Evolutionary conservation across 305 asterid species (phyloP).

Genomic region (Fraxinus sp.): DNA sequence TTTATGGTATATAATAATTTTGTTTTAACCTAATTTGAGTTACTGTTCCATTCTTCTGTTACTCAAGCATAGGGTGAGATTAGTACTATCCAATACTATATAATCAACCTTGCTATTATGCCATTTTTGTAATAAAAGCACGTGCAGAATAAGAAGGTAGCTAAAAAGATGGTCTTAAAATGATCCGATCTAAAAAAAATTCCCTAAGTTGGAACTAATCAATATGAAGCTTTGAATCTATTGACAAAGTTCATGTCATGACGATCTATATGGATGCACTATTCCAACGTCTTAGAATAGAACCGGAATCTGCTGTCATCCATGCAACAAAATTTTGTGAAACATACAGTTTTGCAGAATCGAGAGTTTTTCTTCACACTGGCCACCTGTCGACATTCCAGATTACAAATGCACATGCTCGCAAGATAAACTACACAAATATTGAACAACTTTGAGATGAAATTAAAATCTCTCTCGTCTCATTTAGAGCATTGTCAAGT

Average conservation of each 20-base stretch:
- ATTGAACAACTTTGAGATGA: not conserved
- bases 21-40: no score
- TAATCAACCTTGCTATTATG: not conserved
- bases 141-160: no score
- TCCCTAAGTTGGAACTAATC: no score
- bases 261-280: no score
- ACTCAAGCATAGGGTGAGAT: not conserved
- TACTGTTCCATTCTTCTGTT: not conserved
- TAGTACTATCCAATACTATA: not conserved
- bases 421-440: not conserved
- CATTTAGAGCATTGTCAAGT: not conserved
- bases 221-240: no score
- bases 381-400: not conserved
- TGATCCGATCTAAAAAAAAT: no score
- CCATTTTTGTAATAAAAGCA: not conserved
- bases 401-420: not conserved
- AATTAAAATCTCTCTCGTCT: no score
- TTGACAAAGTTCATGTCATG: no score
- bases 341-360: not conserved
- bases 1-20: not conserved
- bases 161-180: no score
- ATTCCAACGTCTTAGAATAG: not conserved
- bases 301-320: not conserved
- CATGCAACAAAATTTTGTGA: not conserved
- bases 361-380: not conserved